Conservation (phyloP, 2,329 filamentous ascomycete genomes). For the Alternaria longipes region DNA sequence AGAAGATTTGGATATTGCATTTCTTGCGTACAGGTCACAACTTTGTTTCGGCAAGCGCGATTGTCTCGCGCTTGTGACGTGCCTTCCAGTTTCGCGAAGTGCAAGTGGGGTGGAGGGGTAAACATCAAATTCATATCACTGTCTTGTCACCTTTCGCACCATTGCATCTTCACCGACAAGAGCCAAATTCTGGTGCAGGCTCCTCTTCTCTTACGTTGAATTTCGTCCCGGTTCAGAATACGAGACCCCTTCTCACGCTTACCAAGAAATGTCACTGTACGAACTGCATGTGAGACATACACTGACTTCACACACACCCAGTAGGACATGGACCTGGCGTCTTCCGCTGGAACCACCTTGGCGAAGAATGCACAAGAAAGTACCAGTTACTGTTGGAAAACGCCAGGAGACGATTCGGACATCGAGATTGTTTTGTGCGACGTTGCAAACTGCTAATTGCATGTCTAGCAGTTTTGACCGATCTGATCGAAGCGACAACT, state of each 20-base stretch:
- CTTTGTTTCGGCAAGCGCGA: background rate
- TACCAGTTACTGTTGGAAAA: rapidly evolving
- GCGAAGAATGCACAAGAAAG: no score
- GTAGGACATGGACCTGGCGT: no score
- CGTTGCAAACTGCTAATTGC: background rate
- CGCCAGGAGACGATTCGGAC: background rate
- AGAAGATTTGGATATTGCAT: background rate
- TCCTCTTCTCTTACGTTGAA: background rate
- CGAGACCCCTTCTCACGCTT: no score
- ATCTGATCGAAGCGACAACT: background rate
- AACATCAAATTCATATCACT: background rate
- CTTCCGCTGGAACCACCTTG: no score
- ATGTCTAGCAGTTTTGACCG: background rate
- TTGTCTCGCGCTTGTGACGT: background rate
- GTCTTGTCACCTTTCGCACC: background rate
- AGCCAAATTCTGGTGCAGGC: background rate
- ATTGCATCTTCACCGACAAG: background rate
- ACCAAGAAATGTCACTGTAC: no score
- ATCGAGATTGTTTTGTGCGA: rapidly evolving
- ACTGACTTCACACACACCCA: no score
- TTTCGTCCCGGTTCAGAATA: background rate
- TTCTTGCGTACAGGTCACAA: background rate
- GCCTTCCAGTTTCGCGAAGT: background rate
- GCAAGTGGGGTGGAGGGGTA: conserved; percentile 11
- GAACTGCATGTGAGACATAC: no score